Percentiles rank a stretch among this genome's conserved stretches.
Evolutionary conservation across 805 yeast species (phyloP).

Genomic region (Yamadazyma endophytica): DNA sequence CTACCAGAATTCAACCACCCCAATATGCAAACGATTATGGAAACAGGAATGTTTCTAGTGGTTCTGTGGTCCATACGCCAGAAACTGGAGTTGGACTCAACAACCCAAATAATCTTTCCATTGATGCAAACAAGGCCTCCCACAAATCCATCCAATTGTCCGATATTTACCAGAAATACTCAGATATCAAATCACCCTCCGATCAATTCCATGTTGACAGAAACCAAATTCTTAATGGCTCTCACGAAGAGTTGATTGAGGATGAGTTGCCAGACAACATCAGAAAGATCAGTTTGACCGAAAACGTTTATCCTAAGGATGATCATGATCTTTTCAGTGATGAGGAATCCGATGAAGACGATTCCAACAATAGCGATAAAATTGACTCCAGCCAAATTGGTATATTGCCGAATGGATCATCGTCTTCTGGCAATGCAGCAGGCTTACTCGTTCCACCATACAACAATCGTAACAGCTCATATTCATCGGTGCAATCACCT

Average conservation of each 20-base stretch:
- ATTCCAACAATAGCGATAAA: conserved; percentile 16
- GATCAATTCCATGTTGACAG: conserved; percentile 34
- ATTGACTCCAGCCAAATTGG: conserved; percentile 20
- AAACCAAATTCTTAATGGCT: conserved; percentile 32
- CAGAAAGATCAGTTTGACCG: conserved; percentile 23
- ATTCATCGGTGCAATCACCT: conserved; percentile 39
- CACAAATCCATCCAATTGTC: conserved; percentile 37
- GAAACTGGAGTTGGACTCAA: background rate
- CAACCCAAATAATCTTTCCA: conserved; percentile 8
- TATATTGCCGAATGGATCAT: background rate
- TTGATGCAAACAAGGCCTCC: conserved; percentile 4
- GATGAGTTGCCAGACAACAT: conserved; percentile 29
- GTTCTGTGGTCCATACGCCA: conserved; percentile 10
- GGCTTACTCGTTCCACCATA: conserved; percentile 11
- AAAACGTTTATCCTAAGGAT: conserved; percentile 31
- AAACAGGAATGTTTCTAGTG: conserved; percentile 9
- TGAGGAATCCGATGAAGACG: conserved; percentile 20
- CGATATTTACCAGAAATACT: conserved; percentile 41
- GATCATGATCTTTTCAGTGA: conserved; percentile 37
- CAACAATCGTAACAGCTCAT: conserved; percentile 26
- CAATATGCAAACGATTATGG: background rate
- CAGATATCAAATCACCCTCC: conserved; percentile 35
- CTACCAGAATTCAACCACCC: background rate
- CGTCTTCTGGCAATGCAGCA: conserved; percentile 1
- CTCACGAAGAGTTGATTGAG: conserved; percentile 31